Evolutionary conservation across 169 alveolate genomes (phyloP).

Genomic region (Plasmodium vivax): DNA sequence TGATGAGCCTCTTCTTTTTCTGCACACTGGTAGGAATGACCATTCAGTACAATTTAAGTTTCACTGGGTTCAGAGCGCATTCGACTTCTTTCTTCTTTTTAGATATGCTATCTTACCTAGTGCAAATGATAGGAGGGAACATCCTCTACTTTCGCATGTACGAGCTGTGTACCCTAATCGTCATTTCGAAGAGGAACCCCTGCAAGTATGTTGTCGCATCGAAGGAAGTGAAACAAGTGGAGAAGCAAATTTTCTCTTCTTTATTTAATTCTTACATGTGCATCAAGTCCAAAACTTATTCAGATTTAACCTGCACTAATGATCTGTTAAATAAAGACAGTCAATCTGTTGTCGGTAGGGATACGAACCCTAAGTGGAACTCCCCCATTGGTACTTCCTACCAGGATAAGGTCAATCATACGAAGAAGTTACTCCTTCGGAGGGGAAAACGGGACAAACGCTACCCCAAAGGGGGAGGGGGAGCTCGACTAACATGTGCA

Average conservation of each 20-base stretch:
- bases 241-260: constrained; percentile 72
- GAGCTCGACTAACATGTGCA: not conserved
- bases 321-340: not conserved
- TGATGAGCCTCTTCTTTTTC: constrained; percentile 70
- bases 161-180: constrained; percentile 75
- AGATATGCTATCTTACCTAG: constrained; percentile 73
- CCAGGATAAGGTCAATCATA: not conserved
- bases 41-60: constrained; percentile 46
- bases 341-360: not conserved
- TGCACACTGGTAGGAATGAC: constrained; percentile 63
- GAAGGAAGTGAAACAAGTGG: constrained; percentile 75
- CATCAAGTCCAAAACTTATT: constrained; percentile 38
- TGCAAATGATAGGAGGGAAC: constrained; percentile 76
- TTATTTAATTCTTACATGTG: constrained; percentile 63
- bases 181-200: constrained; percentile 76
- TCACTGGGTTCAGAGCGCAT: constrained; percentile 22
- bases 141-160: constrained; percentile 75
- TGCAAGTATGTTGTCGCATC: constrained; percentile 76
- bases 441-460: not conserved
- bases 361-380: not conserved
- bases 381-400: not conserved
- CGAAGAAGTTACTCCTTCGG: not conserved
- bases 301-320: constrained; percentile 36
- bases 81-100: constrained; percentile 48
- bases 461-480: not conserved